Conservation (phyloP, 1,284 basidiomycete genomes). For the Tranzscheliella williamsii region DNA sequence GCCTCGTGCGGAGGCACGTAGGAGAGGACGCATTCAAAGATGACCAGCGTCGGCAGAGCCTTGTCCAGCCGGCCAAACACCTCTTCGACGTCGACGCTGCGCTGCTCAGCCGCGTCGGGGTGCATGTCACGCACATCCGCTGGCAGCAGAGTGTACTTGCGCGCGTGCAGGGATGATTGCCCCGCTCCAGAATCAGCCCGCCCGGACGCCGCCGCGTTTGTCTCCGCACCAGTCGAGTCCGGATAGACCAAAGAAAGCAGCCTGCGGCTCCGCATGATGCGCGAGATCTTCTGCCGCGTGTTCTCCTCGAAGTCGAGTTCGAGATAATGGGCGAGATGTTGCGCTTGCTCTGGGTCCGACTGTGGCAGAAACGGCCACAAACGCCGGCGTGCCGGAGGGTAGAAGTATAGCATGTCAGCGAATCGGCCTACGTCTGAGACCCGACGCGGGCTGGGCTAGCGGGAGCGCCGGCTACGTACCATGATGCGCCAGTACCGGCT, state of each 20-base stretch:
- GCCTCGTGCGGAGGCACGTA: slow-evolving; percentile 43
- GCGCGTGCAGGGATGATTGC: too few relatives aligned
- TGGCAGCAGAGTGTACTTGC: slow-evolving; percentile 23
- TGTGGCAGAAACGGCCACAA: slow-evolving; percentile 51
- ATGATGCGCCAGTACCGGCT: slow-evolving; percentile 86
- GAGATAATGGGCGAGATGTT: slow-evolving; percentile 68
- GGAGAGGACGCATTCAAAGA: slow-evolving; percentile 58
- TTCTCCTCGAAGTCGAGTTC: slow-evolving; percentile 89
- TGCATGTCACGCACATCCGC: slow-evolving; percentile 18
- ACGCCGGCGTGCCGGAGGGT: too few relatives aligned
- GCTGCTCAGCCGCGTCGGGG: slow-evolving; percentile 3
- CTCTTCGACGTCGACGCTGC: slow-evolving; percentile 4
- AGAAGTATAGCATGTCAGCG: too few relatives aligned
- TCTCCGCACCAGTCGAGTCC: background rate
- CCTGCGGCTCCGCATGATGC: slow-evolving; percentile 73
- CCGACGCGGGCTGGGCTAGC: too few relatives aligned
- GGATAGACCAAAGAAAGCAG: slow-evolving; percentile 60
- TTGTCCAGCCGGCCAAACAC: slow-evolving; percentile 23
- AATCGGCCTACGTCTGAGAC: too few relatives aligned
- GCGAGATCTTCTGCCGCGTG: slow-evolving; percentile 79
- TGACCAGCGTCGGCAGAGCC: slow-evolving; percentile 43
- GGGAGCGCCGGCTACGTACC: too few relatives aligned
- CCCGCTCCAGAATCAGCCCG: too few relatives aligned
- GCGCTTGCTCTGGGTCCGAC: slow-evolving; percentile 60
- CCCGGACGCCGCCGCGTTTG: background rate